Percentiles rank a stretch among this genome's conserved stretches.
These are phyloP conservation scores for Panus rudis DNA, from an alignment of 768 basidiomycete genomes.

Conservation along the genomic window DNA sequence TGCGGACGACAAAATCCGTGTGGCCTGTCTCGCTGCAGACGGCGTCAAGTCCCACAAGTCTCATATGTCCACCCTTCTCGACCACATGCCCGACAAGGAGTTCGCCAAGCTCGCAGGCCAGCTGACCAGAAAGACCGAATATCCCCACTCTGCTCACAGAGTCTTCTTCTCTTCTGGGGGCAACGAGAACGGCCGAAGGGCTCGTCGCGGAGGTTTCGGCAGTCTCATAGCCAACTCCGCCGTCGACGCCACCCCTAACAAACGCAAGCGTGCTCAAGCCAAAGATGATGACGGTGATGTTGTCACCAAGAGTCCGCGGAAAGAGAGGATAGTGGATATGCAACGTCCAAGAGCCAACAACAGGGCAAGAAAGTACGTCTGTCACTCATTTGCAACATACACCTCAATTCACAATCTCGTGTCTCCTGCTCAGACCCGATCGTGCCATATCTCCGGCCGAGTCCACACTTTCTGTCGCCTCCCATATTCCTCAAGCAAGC, in stretches of 20 bases:
- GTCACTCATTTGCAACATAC: slow-evolving; percentile 1
- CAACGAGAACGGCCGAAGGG: slow-evolving; percentile 56
- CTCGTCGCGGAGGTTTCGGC: slow-evolving; percentile 46
- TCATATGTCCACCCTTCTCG: slow-evolving; percentile 58
- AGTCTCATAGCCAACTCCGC: slow-evolving; percentile 42
- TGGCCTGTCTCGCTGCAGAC: slow-evolving; percentile 87
- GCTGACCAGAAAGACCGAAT: slow-evolving; percentile 58
- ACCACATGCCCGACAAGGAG: slow-evolving; percentile 60
- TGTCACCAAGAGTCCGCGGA: slow-evolving; percentile 51
- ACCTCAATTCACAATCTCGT: neutral
- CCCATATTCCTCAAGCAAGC: slow-evolving; percentile 41
- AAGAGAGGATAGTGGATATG: slow-evolving; percentile 44
- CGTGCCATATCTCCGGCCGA: slow-evolving; percentile 66
- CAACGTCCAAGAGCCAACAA: slow-evolving; percentile 41
- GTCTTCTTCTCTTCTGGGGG: slow-evolving; percentile 54
- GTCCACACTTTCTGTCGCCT: slow-evolving; percentile 65
- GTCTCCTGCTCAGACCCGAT: slow-evolving; percentile 39
- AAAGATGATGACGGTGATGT: slow-evolving; percentile 62
- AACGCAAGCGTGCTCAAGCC: slow-evolving; percentile 46
- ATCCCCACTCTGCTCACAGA: slow-evolving; percentile 68
- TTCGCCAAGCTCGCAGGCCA: slow-evolving; percentile 25
- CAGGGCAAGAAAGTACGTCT: slow-evolving; percentile 55
- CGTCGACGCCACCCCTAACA: slow-evolving; percentile 56
- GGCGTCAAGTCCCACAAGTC: slow-evolving; percentile 61
- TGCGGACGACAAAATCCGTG: slow-evolving; percentile 96